Evolutionary conservation across 108 stramenopile species (phyloP), one percentile per base, ranked within the genome.

Genomic region (Aurantiochytrium sp.): DNA sequence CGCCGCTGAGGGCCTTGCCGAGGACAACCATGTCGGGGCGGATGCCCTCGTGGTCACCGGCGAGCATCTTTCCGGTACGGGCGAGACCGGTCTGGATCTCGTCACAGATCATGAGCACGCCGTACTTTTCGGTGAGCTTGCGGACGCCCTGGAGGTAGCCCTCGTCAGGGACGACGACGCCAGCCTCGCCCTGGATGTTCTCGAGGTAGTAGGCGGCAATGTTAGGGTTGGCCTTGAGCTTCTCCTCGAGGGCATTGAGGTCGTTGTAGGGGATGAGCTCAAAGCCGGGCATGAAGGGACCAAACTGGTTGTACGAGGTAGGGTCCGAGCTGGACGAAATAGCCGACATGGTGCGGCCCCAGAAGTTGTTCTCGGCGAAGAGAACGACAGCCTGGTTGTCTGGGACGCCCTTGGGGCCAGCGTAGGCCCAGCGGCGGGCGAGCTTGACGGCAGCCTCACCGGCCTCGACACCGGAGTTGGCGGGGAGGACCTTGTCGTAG

Each of bases 261-360:
- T 97, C 95, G 88, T 97, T 95, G 95, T 95, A 99, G n/a, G 92
- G 92, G 64, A 99, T 95, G 73, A 92, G 88, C 35, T 96, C 94
- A 91, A 99, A 99, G 69, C 96, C 97, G 10, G 98, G 98, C 97
- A 98, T 97, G 92, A 95, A 98, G 8, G 99, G 99, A 21, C 99
- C 99, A 87, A 97, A 98, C 28, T 95, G 95, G 4, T 16, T 59
- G 43, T 8, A 97, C 60, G 96, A 96, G 29, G 97, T 95, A 14
- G 98, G 98, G 91, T 99, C 99, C 90, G 97, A 97, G 44, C 96
- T 96, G 49, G 93, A 94, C 69, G 95, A 95, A 60, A 99, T 95
- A n/a, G 99, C 99, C n/a, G 98, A 98, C 88, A 99, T 89, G 3
- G 98, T 98, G n/a, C 99, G 94, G 45, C 99, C 99, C 99, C 99